Evolutionary conservation across 2,329 filamentous ascomycete genomes (phyloP), one percentile per base, ranked within the genome.

Genomic region (Macroventuria anomochaeta): DNA sequence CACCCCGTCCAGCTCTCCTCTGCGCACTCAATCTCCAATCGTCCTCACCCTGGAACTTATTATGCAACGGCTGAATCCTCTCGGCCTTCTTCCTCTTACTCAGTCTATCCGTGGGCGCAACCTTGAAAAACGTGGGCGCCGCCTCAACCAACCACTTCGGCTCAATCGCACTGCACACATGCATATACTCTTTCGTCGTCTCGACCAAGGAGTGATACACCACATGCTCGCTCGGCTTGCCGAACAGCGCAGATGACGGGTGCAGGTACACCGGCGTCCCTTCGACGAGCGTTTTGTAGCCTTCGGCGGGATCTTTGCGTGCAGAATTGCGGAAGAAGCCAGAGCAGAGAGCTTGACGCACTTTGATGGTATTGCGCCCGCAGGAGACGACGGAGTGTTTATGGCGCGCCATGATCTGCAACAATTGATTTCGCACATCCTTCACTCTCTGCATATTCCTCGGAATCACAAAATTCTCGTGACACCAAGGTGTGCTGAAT

Each of bases 111-210:
- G 89, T 93, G 0, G 90, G 87, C 15, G 95, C 93, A 4, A 97
- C 91, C 83, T 96, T 96, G 86, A 97, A 99, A 80, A 97, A 99
- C 0, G 92, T 97, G 8, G 96, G 95, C n/a, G 96, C 95, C 11
- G 93, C 93, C 68, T 97, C 93, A 1, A 97, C 92, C 18, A 99
- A 83, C 86, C 85, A 88, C 74, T 96, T 96, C 7, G 95, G 93
- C 77, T 99, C 95, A 67, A 99, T 97, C 3, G 85, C 85, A 3
- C 91, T 96, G 12, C 92, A 95, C 71, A 86, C 90, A 69, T 96
- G 93, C 95, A 99, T 97, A 76, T 97, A 99, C 78, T 99, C 95
- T 78, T 96, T 93, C 20, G 90, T 96, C 20, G 95, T 99, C 65
- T 97, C 83, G 7, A 97, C 91, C 17, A 99, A 81, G 46, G 86